A percentile compares a stretch with the other conserved stretches of the same genome.
Conservation (phyloP, 163 green algal species). For the Coccomyxa subellipsoidea region DNA sequence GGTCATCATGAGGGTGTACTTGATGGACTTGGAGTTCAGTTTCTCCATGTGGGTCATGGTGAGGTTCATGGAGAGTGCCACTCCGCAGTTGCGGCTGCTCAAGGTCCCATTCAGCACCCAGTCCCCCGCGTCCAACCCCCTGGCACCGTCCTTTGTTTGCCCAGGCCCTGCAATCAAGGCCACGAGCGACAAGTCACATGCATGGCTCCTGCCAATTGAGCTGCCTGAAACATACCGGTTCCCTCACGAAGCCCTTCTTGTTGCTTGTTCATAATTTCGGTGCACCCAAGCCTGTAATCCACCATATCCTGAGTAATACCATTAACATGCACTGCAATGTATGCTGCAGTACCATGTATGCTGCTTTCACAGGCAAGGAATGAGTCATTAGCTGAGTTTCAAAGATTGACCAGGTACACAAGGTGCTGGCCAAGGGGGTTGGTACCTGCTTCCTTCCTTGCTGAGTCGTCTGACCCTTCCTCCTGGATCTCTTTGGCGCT, state of each 20-base stretch:
- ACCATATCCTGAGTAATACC: neutral
- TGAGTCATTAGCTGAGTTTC: too few relatives aligned
- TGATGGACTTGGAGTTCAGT: constrained; percentile 64
- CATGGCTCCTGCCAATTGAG: too few relatives aligned
- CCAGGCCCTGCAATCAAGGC: neutral
- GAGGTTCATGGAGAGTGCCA: constrained; percentile 40
- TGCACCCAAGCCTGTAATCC: too few relatives aligned
- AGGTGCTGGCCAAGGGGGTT: too few relatives aligned
- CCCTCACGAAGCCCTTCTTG: neutral
- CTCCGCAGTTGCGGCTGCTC: constrained; percentile 41
- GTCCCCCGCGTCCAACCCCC: neutral
- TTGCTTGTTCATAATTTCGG: neutral
- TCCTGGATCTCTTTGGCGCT: too few relatives aligned
- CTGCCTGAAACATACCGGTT: too few relatives aligned
- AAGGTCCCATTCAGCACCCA: constrained; percentile 41
- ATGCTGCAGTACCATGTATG: too few relatives aligned
- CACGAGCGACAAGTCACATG: neutral
- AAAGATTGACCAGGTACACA: too few relatives aligned
- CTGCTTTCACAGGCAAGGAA: too few relatives aligned
- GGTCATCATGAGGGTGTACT: constrained; percentile 67
- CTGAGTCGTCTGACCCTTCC: neutral
- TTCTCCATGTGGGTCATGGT: constrained; percentile 47
- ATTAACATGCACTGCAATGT: neutral
- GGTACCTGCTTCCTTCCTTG: too few relatives aligned
- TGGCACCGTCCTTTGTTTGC: neutral